Evolutionary conservation across 2,329 filamentous ascomycete genomes (phyloP).

Genomic region (Passalora sequoiae): DNA sequence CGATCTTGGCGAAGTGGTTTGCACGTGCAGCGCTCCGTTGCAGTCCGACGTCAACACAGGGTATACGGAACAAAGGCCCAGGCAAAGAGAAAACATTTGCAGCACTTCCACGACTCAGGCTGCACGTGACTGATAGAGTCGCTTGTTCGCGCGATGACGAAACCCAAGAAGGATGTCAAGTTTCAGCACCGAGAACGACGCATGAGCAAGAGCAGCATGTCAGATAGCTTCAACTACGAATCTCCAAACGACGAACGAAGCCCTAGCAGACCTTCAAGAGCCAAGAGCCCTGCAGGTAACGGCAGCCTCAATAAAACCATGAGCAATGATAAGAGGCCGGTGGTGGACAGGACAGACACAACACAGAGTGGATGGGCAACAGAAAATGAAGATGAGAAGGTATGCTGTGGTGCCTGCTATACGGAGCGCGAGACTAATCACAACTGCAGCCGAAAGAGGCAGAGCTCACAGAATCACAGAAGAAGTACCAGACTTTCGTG

Average conservation of each 20-base stretch:
- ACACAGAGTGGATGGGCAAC: constrained; percentile 33
- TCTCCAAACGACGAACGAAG: constrained; percentile 26
- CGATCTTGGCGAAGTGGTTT: neutral
- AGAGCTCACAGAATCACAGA: constrained; percentile 69
- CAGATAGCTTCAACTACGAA: constrained; percentile 37
- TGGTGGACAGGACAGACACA: constrained; percentile 25
- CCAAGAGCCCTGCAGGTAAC: constrained; percentile 48
- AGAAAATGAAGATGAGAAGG: constrained; percentile 33
- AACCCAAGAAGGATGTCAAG: constrained; percentile 55
- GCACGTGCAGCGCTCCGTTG: constrained; percentile 4
- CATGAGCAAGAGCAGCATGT: constrained; percentile 58
- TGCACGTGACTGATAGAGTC: constrained; percentile 1
- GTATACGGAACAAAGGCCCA: constrained; percentile 1
- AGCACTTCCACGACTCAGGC: neutral
- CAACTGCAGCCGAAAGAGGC: constrained; percentile 16
- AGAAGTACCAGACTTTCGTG: constrained; percentile 98
- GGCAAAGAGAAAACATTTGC: neutral
- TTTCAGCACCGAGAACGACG: constrained; percentile 56
- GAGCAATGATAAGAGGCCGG: constrained; percentile 20
- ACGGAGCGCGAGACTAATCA: neutral
- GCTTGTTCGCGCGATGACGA: constrained; percentile 40
- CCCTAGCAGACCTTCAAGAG: constrained; percentile 39
- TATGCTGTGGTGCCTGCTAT: constrained; percentile 1
- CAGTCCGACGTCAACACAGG: constrained; percentile 3
- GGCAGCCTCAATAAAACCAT: constrained; percentile 26